phyloP scores from a whole-genome alignment of 2,329 filamentous ascomycete species.

The Talaromyces islandicus region DNA sequence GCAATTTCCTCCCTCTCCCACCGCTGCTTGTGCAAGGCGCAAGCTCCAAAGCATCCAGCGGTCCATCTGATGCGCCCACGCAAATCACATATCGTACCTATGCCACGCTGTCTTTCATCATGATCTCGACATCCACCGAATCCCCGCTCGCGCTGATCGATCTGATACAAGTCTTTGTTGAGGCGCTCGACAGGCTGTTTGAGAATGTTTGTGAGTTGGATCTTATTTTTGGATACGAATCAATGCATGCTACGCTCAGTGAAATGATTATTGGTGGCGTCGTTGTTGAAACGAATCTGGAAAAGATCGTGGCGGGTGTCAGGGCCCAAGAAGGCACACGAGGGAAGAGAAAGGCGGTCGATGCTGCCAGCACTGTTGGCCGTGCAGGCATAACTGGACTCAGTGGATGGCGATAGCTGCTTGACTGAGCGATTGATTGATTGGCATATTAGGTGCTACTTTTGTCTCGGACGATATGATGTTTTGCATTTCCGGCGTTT shows the following conservation, averaged over 20 bases:
- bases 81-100: conserved; percentile 98
- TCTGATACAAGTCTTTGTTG: conserved; percentile 96
- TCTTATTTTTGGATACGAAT: conserved; percentile 98
- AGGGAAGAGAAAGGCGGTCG: conserved; percentile 40
- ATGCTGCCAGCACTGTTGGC: conserved; percentile 34
- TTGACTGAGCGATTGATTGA: neutral
- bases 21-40: conserved; percentile 54
- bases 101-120: conserved; percentile 95
- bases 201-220: conserved; percentile 98
- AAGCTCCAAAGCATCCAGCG: conserved; percentile 39
- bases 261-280: conserved; percentile 97
- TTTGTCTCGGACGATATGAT: neutral
- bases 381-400: conserved; percentile 33
- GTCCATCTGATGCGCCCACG: conserved; percentile 81
- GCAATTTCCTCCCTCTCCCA: conserved; percentile 87
- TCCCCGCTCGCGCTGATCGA: conserved; percentile 92
- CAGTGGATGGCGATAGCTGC: conserved; percentile 30
- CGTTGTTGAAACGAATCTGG: conserved; percentile 85
- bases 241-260: conserved; percentile 78
- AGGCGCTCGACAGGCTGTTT: conserved; percentile 88
- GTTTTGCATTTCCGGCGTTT: neutral
- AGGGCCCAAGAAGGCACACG: conserved; percentile 43
- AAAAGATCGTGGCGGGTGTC: conserved; percentile 82
- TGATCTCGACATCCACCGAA: conserved; percentile 94
- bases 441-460: too few species aligned